phyloP scores from a whole-genome alignment of 768 basidiomycete species.

The Porphyrellus cyaneotinctus region DNA sequence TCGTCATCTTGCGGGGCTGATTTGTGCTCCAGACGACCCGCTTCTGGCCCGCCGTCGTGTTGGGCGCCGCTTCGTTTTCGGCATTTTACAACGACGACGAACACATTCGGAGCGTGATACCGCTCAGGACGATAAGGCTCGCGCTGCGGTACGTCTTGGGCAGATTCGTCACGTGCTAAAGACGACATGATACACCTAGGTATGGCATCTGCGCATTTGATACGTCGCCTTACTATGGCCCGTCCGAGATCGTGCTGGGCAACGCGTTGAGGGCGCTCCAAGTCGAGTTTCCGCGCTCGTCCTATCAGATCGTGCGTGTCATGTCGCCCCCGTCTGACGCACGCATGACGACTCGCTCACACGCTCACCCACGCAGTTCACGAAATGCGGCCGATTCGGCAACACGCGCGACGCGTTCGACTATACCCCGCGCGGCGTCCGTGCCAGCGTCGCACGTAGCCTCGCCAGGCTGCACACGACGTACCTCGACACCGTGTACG shows the following conservation, averaged over 20 bases:
- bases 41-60: conserved; percentile 47
- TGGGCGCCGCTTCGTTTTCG: conserved; percentile 71
- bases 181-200: conserved; percentile 38
- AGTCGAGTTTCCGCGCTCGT: conserved; percentile 69
- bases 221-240: conserved; percentile 77
- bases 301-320: conserved; percentile 62
- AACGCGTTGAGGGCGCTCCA: conserved; percentile 55
- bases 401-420: conserved; percentile 52
- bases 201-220: conserved; percentile 83
- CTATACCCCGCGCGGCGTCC: conserved; percentile 64
- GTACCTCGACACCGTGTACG: conserved; percentile 76
- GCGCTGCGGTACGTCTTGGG: conserved; percentile 67
- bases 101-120: conserved; percentile 50
- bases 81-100: conserved; percentile 61
- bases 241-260: conserved; percentile 75
- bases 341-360: neutral
- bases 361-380: conserved; percentile 48
- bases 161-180: too few species aligned
- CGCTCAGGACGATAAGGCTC: conserved; percentile 64
- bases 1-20: conserved; percentile 6
- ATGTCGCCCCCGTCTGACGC: too few species aligned
- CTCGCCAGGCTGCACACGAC: conserved; percentile 65
- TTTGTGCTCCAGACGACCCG: conserved; percentile 21
- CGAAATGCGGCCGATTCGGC: conserved; percentile 83
- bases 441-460: conserved; percentile 62